Evolutionary conservation across 2,329 filamentous ascomycete genomes (phyloP).

Genomic region (Nemania abortiva): DNA sequence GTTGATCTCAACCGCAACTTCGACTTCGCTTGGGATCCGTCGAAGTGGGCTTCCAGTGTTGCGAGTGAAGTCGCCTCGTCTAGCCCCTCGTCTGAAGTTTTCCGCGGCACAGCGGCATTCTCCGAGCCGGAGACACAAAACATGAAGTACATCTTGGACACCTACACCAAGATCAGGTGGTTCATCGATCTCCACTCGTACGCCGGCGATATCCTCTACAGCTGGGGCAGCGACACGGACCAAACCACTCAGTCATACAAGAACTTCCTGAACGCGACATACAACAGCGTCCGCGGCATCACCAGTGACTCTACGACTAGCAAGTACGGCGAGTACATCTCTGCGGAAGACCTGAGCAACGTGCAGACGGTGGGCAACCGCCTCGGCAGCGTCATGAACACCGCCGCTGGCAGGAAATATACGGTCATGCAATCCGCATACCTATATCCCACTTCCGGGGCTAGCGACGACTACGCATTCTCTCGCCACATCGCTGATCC

Average conservation of each 20-base stretch:
- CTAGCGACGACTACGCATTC: slow-evolving; percentile 61
- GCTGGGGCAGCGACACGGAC: slow-evolving; percentile 68
- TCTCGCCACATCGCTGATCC: slow-evolving; percentile 57
- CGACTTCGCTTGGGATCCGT: slow-evolving; percentile 68
- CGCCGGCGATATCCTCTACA: slow-evolving; percentile 65
- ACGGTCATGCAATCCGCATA: slow-evolving; percentile 54
- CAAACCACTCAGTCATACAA: slow-evolving; percentile 60
- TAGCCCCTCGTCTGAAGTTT: slow-evolving; percentile 60
- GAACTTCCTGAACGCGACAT: slow-evolving; percentile 66
- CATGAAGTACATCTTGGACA: slow-evolving; percentile 64
- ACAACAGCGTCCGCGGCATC: slow-evolving; percentile 64
- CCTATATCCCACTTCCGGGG: slow-evolving; percentile 61
- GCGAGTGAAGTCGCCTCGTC: slow-evolving; percentile 56
- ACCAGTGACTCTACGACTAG: slow-evolving; percentile 53
- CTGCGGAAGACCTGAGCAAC: slow-evolving; percentile 52
- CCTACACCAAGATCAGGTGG: slow-evolving; percentile 64
- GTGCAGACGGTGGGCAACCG: slow-evolving; percentile 52
- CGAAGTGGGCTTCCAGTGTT: slow-evolving; percentile 57
- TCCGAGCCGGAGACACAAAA: slow-evolving; percentile 69
- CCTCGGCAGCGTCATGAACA: slow-evolving; percentile 57
- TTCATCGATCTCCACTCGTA: slow-evolving; percentile 70
- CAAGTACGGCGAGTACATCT: slow-evolving; percentile 62
- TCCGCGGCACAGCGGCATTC: slow-evolving; percentile 62
- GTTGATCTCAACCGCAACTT: slow-evolving; percentile 70
- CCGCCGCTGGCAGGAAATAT: slow-evolving; percentile 55